Base-by-base conservation (phyloP, 148 eudicot genomes). In the Cornus suecica region DNA sequence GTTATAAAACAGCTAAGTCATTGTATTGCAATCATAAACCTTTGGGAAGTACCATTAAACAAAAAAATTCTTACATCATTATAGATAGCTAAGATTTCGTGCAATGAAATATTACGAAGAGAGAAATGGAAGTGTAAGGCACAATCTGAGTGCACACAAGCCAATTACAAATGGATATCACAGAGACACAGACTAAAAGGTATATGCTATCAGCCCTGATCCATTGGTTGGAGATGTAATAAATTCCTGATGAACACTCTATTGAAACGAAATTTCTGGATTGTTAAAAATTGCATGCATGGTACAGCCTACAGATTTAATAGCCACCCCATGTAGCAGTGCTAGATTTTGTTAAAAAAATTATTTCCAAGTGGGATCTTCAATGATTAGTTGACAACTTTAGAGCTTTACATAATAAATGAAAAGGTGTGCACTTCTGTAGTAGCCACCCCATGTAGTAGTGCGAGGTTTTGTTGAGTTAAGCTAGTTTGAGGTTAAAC, bases 11-110 rank as follows among this genome's bases (percentile, higher is more conserved):
- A n/a, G 45, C 23, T n/a, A 4, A 22, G 51, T 9, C 56, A 51
- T 30, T 56, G 71, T 64, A 69, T 45, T 23, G 77, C 16, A 69
- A 25, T 13, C 23, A 52, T 8, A 66, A 66, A 28, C 51, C 65
- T 66, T 37, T 51, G 3, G 23, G 14, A 66, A 66, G 2, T n/a
- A 66, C 10, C 65, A 34, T 64, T 4, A 25, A 41, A 61, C 34
- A 61, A 16, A 6, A 15, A 22, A 0, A 5, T 32, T 7, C 16
- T 8, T 41, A 37, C 24, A 45, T 34, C 45, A 62, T 67, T 11
- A 48, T 48, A 48, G 18, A 48, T 48, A 11, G 20, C 20, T 11
- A 11, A 16, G 10, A 48, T 48, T 13, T 48, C 54, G 15, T 48
- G 20, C 42, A 48, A 48, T 48, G 20, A 48, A 48, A 48, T 48